Evolutionary conservation across 495 filamentous ascomycete species (phyloP), one percentile per base, ranked within the genome.

Genomic region (Bacidia rubella): DNA sequence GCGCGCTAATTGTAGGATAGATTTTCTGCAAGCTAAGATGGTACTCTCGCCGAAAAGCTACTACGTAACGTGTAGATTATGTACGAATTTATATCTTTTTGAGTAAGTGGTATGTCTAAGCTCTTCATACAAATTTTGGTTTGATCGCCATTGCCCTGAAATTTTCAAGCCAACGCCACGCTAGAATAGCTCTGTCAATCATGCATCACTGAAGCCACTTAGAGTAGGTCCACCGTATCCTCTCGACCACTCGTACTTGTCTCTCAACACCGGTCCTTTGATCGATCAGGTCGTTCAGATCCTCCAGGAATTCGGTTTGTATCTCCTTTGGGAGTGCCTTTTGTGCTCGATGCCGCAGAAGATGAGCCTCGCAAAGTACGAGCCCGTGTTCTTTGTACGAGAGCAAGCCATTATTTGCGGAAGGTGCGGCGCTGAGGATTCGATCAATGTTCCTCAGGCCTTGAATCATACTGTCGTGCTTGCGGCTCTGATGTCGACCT

Each of bases 311-410:
- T 56, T 93, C 87, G 47, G 78, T 78, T 58, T 83, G 75, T 21
- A 94, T 76, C 20, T 82, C 71, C 2, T 76, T 73, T 7, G 85
- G 86, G 26, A 95, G 70, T 25, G 84, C 65, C 11, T 60, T 65
- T 49, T 70, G 70, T 0, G 85, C 85, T 25, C 80, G 74, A 55
- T 75, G 73, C 29, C 86, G 79, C 15, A 98, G 67, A 26, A 83
- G 71, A 52, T 95, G 86, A 4, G 87, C 80, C 57, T 98, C 90
- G 65, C 85, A 95, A 21, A 98, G 72, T 27, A 97, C 72, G 27
- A 94, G 74, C 24, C 92, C 92, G 57, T 90, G 86, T 57, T 95
- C 87, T 62, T 87, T 90, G 73, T 93, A 95, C 2, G 79, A 78
- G 21, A 96, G 71, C 54, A 83, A 70, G 4, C 82, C 84, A 49